These are phyloP conservation scores for Gracilaria gracilis DNA, from an alignment of 23 red algal species.

Conservation along the genomic window DNA sequence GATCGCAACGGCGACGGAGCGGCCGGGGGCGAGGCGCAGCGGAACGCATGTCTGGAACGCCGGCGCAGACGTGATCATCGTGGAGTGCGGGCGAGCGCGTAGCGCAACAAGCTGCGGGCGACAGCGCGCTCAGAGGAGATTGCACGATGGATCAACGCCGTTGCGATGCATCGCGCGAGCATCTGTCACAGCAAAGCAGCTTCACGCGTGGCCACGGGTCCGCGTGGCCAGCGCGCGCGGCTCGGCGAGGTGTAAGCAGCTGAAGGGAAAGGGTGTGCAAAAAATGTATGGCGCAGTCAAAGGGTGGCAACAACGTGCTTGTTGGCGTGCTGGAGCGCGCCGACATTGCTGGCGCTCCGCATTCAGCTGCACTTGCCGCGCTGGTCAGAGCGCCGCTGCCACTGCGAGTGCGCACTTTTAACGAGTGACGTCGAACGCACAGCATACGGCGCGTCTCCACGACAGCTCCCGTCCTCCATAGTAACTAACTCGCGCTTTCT, in stretches of 20 bases:
- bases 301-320: neutral
- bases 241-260: neutral
- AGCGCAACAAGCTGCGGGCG: no score
- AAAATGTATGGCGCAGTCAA: neutral
- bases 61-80: neutral
- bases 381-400: neutral
- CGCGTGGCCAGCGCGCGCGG: no score
- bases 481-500: neutral
- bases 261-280: neutral
- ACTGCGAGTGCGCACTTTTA: neutral
- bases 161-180: no score
- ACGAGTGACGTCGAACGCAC: neutral
- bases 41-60: conserved; percentile 13
- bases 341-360: neutral
- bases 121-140: neutral
- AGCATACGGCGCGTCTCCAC: neutral
- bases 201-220: neutral
- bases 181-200: no score
- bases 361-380: neutral
- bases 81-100: no score
- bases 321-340: conserved; percentile 5
- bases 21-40: neutral
- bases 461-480: neutral
- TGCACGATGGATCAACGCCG: no score
- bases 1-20: neutral